Evolutionary conservation across 768 basidiomycete genomes (phyloP).

Genomic region (Tricholoma terreum): DNA sequence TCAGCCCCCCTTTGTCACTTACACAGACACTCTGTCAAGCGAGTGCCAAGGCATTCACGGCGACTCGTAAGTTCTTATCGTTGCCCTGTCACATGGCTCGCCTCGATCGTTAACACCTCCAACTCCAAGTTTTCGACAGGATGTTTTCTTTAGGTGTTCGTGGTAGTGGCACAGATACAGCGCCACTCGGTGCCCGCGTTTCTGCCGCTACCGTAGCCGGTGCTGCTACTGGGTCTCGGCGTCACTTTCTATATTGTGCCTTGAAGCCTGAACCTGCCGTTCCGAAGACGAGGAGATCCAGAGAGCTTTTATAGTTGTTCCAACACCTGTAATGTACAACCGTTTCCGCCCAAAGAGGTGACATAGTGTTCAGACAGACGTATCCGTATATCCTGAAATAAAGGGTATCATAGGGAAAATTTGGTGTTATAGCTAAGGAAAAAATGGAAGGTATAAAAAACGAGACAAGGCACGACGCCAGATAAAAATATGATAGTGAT

Average conservation of each 20-base stretch:
- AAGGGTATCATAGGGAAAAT: constrained; percentile 11
- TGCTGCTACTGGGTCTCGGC: constrained; percentile 65
- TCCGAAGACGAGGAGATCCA: constrained; percentile 36
- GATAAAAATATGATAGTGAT: constrained; percentile 19
- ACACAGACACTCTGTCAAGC: constrained; percentile 87
- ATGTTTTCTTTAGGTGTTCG: constrained; percentile 88
- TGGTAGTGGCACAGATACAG: constrained; percentile 66
- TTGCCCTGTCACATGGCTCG: not conserved
- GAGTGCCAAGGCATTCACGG: constrained; percentile 85
- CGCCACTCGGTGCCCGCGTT: constrained; percentile 59
- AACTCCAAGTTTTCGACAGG: constrained; percentile 71
- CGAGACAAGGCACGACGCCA: not conserved
- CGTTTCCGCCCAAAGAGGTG: not conserved
- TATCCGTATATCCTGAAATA: constrained; percentile 9
- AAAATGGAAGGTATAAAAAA: constrained; percentile 1
- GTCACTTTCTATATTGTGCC: constrained; percentile 83
- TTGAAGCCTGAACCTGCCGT: constrained; percentile 58
- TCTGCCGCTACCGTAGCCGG: constrained; percentile 63
- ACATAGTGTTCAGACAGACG: constrained; percentile 1
- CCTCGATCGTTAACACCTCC: not conserved
- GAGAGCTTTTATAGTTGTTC: constrained; percentile 14
- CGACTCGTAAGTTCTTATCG: constrained; percentile 60
- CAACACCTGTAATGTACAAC: not conserved
- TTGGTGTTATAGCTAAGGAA: not conserved
- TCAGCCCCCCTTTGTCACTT: constrained; percentile 83